Percentiles rank a stretch among this genome's conserved stretches.
Conservation (phyloP, 352 stramenopile species). For the Sclerospora graminicola region DNA sequence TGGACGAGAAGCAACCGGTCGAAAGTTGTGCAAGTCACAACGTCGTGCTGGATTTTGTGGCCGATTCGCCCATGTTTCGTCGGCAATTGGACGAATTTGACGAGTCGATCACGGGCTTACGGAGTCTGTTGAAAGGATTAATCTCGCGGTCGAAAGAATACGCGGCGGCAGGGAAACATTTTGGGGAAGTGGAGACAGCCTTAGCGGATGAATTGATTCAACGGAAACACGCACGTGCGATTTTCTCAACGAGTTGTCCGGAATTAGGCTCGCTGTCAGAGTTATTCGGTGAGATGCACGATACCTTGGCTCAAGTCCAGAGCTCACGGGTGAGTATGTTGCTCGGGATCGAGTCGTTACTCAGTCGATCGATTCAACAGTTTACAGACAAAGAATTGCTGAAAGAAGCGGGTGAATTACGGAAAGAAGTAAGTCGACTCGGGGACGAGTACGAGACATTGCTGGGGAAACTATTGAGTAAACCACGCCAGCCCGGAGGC, state of each 20-base stretch:
- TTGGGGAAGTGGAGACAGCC: constrained; percentile 58
- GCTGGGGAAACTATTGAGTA: constrained; percentile 70
- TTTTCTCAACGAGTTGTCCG: constrained; percentile 77
- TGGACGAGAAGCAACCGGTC: constrained; percentile 9
- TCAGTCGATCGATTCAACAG: constrained; percentile 50
- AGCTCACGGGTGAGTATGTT: constrained; percentile 80
- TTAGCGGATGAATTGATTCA: constrained; percentile 65
- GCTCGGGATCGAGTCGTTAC: constrained; percentile 64
- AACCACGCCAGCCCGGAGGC: constrained; percentile 31
- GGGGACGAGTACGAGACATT: constrained; percentile 77
- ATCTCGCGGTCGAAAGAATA: constrained; percentile 70
- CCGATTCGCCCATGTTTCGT: constrained; percentile 82
- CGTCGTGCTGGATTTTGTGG: constrained; percentile 77
- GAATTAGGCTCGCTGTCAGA: constrained; percentile 65
- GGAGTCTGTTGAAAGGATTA: constrained; percentile 59
- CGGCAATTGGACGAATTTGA: constrained; percentile 73
- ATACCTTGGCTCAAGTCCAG: constrained; percentile 70
- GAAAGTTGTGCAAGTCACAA: constrained; percentile 46
- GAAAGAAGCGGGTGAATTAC: constrained; percentile 56
- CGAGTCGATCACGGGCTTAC: constrained; percentile 55
- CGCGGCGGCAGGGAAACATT: constrained; percentile 43
- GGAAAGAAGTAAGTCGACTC: constrained; percentile 53
- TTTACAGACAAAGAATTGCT: constrained; percentile 65
- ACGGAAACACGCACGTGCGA: constrained; percentile 66
- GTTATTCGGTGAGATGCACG: constrained; percentile 75